Conservation (phyloP, 2,329 filamentous ascomycete species). For the Beauveria sp. region DNA sequence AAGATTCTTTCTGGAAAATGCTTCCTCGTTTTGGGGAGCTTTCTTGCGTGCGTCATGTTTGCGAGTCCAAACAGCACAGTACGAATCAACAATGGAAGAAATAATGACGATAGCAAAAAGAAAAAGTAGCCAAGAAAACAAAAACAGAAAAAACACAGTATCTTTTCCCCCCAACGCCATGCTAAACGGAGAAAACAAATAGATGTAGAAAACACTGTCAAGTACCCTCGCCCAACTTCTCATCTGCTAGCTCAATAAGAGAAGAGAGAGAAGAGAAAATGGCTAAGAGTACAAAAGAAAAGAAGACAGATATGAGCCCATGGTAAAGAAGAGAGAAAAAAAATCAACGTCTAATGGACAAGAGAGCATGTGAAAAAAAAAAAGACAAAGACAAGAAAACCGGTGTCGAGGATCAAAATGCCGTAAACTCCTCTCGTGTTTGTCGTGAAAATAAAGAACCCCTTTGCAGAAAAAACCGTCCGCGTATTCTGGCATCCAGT, state of each 20-base stretch:
- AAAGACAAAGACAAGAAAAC: neutral
- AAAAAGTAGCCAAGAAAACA: slow-evolving; percentile 11
- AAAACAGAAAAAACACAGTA: slow-evolving; percentile 7
- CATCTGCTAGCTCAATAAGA: neutral
- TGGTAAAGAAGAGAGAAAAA: neutral
- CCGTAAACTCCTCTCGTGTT: slow-evolving; percentile 16
- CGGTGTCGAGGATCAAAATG: neutral
- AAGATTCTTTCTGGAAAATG: neutral
- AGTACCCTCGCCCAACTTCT: neutral
- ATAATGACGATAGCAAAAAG: neutral
- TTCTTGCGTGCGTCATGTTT: neutral
- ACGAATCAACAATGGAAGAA: neutral
- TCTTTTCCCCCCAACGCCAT: slow-evolving; percentile 25
- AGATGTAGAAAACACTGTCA: neutral
- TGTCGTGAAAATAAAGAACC: slow-evolving; percentile 19
- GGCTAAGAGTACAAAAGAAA: neutral
- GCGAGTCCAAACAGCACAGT: too few relatives aligned
- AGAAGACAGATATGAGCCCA: neutral
- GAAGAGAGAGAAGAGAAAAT: neutral
- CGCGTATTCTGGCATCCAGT: neutral
- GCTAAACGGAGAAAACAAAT: slow-evolving; percentile 19
- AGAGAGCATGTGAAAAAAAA: neutral
- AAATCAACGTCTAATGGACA: neutral
- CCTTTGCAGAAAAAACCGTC: slow-evolving; percentile 21
- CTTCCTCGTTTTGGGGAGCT: neutral